Evolutionary conservation across 371 early-diverging fungal genomes (phyloP), one percentile per base, ranked within the genome.

Genomic region (Mortierella polycephala): DNA sequence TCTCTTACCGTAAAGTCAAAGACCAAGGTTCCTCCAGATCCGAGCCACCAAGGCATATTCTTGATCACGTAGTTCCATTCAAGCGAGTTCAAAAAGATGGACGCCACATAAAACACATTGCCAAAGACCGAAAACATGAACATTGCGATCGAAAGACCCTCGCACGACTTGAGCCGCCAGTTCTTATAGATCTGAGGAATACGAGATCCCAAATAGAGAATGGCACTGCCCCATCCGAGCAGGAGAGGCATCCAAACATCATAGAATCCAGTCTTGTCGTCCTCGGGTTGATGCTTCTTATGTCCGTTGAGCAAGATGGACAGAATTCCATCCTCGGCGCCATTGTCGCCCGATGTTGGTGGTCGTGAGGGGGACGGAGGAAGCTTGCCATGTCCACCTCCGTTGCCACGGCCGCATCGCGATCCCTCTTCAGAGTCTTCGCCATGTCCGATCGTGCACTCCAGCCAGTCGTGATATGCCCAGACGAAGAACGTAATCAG

Each of bases 121-220:
- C 95, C 96, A 18, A 91, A 66, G n/a, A 94, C 89, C 51, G 94
- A 91, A 82, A 92, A 91, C 30, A 90, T 63, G 77, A 96, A 96
- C 92, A 96, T 93, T 65, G 83, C 81, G 57, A 94, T 71, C 14
- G 91, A 87, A 46, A 96, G 81, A 0, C 96, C 95, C 64, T 93
- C 89, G 7, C 88, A 88, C 16, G 93, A 92, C 75, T 91, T 85
- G 56, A 87, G 87, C 54, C 85, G 73, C 82, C 86, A 89, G 68
- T 93, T 94, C 77, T 90, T 90, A 74, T 90, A 85, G 69, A 96
- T 91, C 73, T 96, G 96, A 5, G 96, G 96, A 49, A 95, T 81
- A 62, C 95, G 89, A 13, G 91, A 75, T 84, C 42, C 83, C 39
- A 79, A 86, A 68, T 74, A 81, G 2, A 81, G 60, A 42, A 73